These are phyloP conservation scores for Syzygium syzygioides DNA, from an alignment of 441 rosid species.

Conservation along the genomic window DNA sequence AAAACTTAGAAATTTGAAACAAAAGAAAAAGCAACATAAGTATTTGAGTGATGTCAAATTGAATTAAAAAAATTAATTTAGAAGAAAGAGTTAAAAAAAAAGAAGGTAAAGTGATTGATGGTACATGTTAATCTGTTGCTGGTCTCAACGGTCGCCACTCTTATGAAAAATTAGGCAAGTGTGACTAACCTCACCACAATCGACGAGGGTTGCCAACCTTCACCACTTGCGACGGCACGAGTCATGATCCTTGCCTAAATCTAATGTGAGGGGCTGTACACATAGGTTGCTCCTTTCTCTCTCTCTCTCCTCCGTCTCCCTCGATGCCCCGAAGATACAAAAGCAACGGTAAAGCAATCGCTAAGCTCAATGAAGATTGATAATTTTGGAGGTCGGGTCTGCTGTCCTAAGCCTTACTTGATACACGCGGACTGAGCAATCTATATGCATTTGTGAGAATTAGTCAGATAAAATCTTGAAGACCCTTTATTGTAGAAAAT, in stretches of 20 bases:
- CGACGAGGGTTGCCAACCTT: not conserved
- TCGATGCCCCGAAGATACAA: not conserved
- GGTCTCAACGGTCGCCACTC: not conserved
- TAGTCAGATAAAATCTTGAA: not conserved
- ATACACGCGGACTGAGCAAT: rapidly evolving
- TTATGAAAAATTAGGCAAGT: not conserved
- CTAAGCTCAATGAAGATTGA: not conserved
- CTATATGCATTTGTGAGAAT: not conserved
- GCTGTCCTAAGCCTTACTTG: rapidly evolving
- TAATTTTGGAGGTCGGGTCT: not conserved
- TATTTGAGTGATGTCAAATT: not conserved
- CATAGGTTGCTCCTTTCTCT: not conserved
- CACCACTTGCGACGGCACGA: not conserved
- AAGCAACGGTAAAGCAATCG: not conserved
- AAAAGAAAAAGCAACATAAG: not conserved
- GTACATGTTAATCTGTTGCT: not conserved
- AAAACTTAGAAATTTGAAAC: not conserved
- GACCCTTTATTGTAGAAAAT: not conserved
- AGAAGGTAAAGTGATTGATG: not conserved
- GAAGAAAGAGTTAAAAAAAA: not conserved
- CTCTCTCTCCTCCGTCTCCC: not conserved
- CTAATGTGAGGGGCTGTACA: not conserved
- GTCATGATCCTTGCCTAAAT: rapidly evolving
- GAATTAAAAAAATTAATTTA: not conserved
- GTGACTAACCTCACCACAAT: not conserved